Conservation (phyloP, 176 grass and related monocot species). For the maize (Zea mays) region Zm-B73-REFERENCE-NAM-5.0 NC_050097.1:199600001-199600500, state of each 20-base stretch:
- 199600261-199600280: constrained; percentile 24
- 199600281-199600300: constrained; percentile 21
- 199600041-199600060: too few relatives aligned
- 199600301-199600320: constrained; percentile 45
- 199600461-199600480: constrained; percentile 23
- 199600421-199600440: constrained; percentile 39
- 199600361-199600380: constrained; percentile 86
- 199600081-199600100: constrained; percentile 18
- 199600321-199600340: background rate
- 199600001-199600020: too few relatives aligned
- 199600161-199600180: background rate
- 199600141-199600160: background rate
- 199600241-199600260: constrained; percentile 27
- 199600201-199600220: background rate
- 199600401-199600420: constrained; percentile 77
- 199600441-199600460: background rate
- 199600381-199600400: constrained; percentile 97
- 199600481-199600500: constrained; percentile 25
- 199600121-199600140: constrained; percentile 20
- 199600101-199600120: constrained; percentile 39
- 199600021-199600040: too few relatives aligned
- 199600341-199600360: constrained; percentile 75
- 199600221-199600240: constrained; percentile 40
- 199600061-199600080: background rate
- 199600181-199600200: background rate